A percentile compares a stretch with the other conserved stretches of the same genome.
These are phyloP conservation scores for Daphne laureola DNA, from an alignment of 441 rosid genomes.

Conservation along the genomic window DNA sequence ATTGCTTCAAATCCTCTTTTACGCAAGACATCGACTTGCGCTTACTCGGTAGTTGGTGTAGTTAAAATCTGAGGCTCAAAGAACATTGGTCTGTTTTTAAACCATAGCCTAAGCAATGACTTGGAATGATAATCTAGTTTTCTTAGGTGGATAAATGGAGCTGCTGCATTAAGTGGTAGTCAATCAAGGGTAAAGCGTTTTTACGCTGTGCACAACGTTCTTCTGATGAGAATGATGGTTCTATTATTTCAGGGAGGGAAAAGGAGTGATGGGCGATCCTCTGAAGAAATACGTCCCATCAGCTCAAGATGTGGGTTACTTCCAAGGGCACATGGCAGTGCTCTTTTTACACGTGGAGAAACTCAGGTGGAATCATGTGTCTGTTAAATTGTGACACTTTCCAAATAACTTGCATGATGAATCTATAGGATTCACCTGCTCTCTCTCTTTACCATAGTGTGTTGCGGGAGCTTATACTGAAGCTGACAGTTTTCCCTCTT, in stretches of 20 bases:
- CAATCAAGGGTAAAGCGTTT: slow-evolving; percentile 1
- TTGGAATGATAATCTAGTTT: background rate
- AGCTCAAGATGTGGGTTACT: slow-evolving; percentile 84
- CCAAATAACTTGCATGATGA: slow-evolving; percentile 1
- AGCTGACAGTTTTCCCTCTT: no score
- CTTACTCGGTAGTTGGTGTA: no score
- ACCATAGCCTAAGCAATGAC: background rate
- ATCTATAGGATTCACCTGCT: background rate
- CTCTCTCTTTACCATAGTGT: background rate
- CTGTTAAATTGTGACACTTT: slow-evolving; percentile 9
- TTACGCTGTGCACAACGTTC: background rate
- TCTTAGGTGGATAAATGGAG: slow-evolving; percentile 1
- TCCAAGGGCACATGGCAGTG: slow-evolving; percentile 98
- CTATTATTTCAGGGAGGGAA: slow-evolving; percentile 64
- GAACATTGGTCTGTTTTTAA: background rate
- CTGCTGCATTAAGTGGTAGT: background rate
- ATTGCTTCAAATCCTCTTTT: no score
- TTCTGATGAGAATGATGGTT: background rate
- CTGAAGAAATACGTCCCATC: slow-evolving; percentile 80
- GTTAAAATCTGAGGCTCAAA: no score
- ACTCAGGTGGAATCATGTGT: slow-evolving; percentile 56
- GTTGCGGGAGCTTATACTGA: background rate
- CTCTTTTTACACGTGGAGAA: slow-evolving; percentile 99
- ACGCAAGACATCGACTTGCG: no score
- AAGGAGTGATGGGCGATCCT: slow-evolving; percentile 93